Percentiles rank a stretch among this genome's conserved stretches.
These are phyloP conservation scores for Oryza meyeriana DNA, from an alignment of 176 grass and related monocot genomes.

Conservation along the genomic window DNA sequence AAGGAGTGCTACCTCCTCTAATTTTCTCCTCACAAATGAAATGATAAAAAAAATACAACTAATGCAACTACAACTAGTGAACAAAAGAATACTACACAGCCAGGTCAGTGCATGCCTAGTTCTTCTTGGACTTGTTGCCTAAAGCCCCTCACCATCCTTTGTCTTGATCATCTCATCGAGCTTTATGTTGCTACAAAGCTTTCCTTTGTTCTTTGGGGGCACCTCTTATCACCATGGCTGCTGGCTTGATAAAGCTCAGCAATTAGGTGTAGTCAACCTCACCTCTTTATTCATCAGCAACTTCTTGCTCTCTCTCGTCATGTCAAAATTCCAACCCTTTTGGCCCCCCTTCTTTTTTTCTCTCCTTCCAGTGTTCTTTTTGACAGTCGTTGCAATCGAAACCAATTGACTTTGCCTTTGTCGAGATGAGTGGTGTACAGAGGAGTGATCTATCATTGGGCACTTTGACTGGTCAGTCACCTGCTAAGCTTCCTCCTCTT, in stretches of 20 bases:
- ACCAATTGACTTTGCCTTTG: slow-evolving; percentile 24
- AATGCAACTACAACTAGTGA: slow-evolving; percentile 20
- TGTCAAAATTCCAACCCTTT: slow-evolving; percentile 38
- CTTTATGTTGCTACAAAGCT: slow-evolving; percentile 31
- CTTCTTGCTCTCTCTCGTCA: slow-evolving; percentile 22
- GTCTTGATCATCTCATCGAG: slow-evolving; percentile 36
- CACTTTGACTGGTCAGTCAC: slow-evolving; percentile 37
- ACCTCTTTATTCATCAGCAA: slow-evolving; percentile 40
- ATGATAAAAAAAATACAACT: slow-evolving; percentile 35
- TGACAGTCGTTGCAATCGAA: slow-evolving; percentile 14
- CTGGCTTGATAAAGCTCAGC: slow-evolving; percentile 22
- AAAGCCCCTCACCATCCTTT: slow-evolving; percentile 36
- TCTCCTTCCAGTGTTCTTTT: slow-evolving; percentile 11
- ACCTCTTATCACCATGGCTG: slow-evolving; percentile 13
- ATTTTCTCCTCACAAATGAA: slow-evolving; percentile 42
- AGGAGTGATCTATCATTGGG: slow-evolving; percentile 24
- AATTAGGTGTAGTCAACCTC: slow-evolving; percentile 37
- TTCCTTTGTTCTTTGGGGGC: slow-evolving; percentile 27
- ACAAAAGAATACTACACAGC: slow-evolving; percentile 1
- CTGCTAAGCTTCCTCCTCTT: slow-evolving; percentile 76
- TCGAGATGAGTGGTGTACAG: slow-evolving; percentile 23
- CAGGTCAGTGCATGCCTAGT: slow-evolving; percentile 22
- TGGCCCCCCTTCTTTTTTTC: not conserved
- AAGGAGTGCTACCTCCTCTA: slow-evolving; percentile 6
- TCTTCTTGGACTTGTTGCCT: slow-evolving; percentile 7